Conservation (phyloP, 495 filamentous ascomycete species). For the Hypoxylon rickii region DNA sequence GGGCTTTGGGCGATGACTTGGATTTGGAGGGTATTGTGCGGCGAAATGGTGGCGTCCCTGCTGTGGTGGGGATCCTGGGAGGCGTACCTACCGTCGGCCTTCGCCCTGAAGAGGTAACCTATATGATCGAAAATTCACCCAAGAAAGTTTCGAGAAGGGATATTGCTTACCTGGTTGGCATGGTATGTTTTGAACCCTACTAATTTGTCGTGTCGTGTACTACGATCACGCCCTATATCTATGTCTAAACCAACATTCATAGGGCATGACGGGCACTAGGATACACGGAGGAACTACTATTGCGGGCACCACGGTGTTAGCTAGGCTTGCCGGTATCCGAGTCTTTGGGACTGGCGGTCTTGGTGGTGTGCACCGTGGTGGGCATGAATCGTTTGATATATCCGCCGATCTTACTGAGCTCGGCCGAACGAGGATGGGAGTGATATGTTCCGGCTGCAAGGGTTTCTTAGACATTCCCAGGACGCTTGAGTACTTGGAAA, state of each 20-base stretch:
- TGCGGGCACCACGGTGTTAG: conserved; percentile 88
- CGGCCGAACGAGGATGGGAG: conserved; percentile 86
- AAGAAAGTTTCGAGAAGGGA: conserved; percentile 88
- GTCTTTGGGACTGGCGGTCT: conserved; percentile 87
- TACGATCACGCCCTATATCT: not conserved
- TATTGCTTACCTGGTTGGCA: conserved; percentile 76
- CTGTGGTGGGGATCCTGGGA: conserved; percentile 82
- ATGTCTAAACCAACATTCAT: not conserved
- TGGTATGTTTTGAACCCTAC: conserved; percentile 55
- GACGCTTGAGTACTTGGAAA: conserved; percentile 94
- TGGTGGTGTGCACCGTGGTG: conserved; percentile 93
- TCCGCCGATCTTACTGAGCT: conserved; percentile 95
- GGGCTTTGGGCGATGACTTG: conserved; percentile 84
- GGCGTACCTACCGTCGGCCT: conserved; percentile 84
- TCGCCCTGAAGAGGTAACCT: conserved; percentile 65
- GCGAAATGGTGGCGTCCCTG: conserved; percentile 82
- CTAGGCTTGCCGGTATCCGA: conserved; percentile 83
- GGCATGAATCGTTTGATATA: conserved; percentile 84
- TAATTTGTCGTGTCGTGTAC: not conserved
- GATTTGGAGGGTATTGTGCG: conserved; percentile 80
- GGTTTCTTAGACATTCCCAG: conserved; percentile 91
- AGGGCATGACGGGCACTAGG: conserved; percentile 66
- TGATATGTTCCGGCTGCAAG: conserved; percentile 90
- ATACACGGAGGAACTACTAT: conserved; percentile 92
- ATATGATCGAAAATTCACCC: conserved; percentile 68